Evolutionary conservation across 1,284 basidiomycete genomes (phyloP).

Genomic region (Sanguinoderma infundibulare): DNA sequence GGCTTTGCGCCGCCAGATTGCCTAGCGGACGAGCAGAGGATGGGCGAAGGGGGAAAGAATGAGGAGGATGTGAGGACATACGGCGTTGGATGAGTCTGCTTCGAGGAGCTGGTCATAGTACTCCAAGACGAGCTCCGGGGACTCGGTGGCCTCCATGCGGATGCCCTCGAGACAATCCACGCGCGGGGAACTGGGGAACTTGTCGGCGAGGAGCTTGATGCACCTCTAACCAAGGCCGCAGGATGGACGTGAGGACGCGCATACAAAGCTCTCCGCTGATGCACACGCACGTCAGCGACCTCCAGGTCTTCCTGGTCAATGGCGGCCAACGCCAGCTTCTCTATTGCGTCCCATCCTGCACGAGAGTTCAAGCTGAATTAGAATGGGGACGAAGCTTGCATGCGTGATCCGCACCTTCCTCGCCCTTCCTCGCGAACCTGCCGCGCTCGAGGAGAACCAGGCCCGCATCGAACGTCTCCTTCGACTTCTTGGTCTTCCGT

Average conservation of each 20-base stretch:
- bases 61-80: conserved; percentile 47
- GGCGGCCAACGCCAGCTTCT: conserved; percentile 88
- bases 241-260: background rate
- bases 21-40: conserved; percentile 55
- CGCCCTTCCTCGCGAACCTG: conserved; percentile 53
- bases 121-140: conserved; percentile 62
- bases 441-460: conserved; percentile 58
- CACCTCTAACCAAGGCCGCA: conserved; percentile 60
- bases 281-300: conserved; percentile 77
- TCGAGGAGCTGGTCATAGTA: conserved; percentile 75
- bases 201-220: conserved; percentile 65
- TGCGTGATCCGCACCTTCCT: conserved; percentile 57
- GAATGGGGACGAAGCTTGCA: background rate
- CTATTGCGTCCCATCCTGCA: conserved; percentile 85
- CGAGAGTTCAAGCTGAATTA: background rate
- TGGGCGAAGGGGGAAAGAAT: background rate
- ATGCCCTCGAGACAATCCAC: conserved; percentile 87
- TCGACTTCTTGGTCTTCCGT: conserved; percentile 71
- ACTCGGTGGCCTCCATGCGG: conserved; percentile 78
- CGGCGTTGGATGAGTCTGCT: conserved; percentile 77
- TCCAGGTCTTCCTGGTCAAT: conserved; percentile 82
- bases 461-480: conserved; percentile 73
- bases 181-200: conserved; percentile 85
- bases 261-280: conserved; percentile 19
- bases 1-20: conserved; percentile 85